phyloP scores from a whole-genome alignment of 2,329 filamentous ascomycete genomes.

The Ambrosiella cleistominuta region DNA sequence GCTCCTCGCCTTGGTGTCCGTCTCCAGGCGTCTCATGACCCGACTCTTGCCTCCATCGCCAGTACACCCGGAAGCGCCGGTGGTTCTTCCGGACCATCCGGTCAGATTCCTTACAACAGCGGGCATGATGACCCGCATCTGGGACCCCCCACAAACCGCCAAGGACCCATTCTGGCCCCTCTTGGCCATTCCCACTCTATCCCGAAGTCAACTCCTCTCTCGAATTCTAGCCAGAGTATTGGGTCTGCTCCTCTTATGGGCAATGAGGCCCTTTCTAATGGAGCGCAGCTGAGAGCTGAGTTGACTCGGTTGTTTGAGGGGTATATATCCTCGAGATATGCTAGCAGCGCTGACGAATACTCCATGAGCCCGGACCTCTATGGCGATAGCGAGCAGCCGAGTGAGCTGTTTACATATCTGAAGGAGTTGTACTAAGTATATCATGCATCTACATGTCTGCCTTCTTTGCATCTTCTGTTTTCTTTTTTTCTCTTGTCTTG shows the following conservation, averaged over 20 bases:
- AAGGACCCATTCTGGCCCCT: constrained; percentile 8
- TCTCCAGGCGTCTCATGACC: constrained; percentile 13
- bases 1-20: constrained; percentile 49
- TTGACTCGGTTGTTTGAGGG: constrained; percentile 31
- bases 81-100: neutral
- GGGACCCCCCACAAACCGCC: neutral
- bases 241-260: constrained; percentile 8
- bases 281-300: constrained; percentile 33
- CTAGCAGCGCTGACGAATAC: constrained; percentile 4
- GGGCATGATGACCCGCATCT: constrained; percentile 4
- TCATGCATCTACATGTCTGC: neutral
- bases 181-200: constrained; percentile 5
- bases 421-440: constrained; percentile 6
- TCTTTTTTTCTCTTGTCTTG: neutral
- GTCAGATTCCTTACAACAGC: neutral
- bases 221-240: constrained; percentile 12
- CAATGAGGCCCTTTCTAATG: constrained; percentile 22
- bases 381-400: neutral
- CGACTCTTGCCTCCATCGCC: constrained; percentile 3
- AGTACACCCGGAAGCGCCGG: neutral
- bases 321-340: constrained; percentile 20
- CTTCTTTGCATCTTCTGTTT: neutral
- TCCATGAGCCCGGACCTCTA: constrained; percentile 2
- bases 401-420: constrained; percentile 9
- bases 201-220: constrained; percentile 8